A percentile compares a stretch with the other conserved stretches of the same genome.
Conservation (phyloP, 2,329 filamentous ascomycete species). For the Aureobasidium sp. region DNA sequence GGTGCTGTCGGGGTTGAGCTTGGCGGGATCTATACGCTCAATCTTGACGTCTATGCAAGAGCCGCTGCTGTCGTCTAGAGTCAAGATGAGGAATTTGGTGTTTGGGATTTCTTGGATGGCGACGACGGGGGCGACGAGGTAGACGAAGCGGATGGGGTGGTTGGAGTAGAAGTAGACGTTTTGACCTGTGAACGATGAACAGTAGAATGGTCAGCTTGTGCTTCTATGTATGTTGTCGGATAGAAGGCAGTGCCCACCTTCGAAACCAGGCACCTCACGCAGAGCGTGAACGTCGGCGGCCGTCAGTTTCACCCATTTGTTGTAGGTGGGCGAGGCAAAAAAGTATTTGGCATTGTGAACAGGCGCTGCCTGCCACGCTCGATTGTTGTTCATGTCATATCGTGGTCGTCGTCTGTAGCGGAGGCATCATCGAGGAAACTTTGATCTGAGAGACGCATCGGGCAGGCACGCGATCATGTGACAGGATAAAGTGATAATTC, state of each 20-base stretch:
- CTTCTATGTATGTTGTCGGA: background rate
- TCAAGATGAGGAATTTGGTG: constrained; percentile 40
- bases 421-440: background rate
- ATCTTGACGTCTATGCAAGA: constrained; percentile 51
- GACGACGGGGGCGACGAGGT: constrained; percentile 39
- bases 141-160: constrained; percentile 43
- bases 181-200: constrained; percentile 36
- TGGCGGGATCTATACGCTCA: constrained; percentile 27
- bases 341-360: constrained; percentile 56
- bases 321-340: constrained; percentile 53
- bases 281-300: constrained; percentile 49
- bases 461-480: background rate
- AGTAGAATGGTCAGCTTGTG: background rate
- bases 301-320: constrained; percentile 57
- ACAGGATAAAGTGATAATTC: background rate
- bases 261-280: constrained; percentile 41
- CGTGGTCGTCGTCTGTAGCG: background rate
- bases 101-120: constrained; percentile 37
- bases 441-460: background rate
- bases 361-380: background rate
- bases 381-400: constrained; percentile 3
- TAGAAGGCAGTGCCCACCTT: constrained; percentile 34
- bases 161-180: constrained; percentile 51
- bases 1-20: constrained; percentile 23
- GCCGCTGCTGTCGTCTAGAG: constrained; percentile 56